Evolutionary conservation across 192 early-diverging fungal species (phyloP), one percentile per base, ranked within the genome.

Genomic region (Spinellus fusiger): DNA sequence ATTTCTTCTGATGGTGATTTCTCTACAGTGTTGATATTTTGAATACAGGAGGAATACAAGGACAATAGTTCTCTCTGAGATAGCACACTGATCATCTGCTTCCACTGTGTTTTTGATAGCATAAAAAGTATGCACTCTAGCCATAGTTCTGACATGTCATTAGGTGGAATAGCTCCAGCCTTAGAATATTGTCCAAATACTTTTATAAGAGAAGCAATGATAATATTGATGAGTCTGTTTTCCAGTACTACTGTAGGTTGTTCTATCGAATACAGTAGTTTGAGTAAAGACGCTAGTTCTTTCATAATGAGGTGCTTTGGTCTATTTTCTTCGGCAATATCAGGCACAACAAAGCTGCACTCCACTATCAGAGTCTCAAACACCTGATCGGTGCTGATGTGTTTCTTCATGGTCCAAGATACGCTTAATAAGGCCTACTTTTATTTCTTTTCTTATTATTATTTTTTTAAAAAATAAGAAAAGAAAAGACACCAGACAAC

Each of bases 1-100:
- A 58, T 56, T 52, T 74, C 69, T 48, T 74, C 73, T 31, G n/a
- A n/a, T n/a, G 68, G 70, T 8, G 56, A 16, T 32, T 5, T 59
- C 1, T 35, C 37, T 40, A 51, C 54, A 15, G 25, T 28, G 13
- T 12, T 55, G 15, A 7, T 9, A 22, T n/a, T 16, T 5, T 26
- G 56, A n/a, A 61, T 38, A 5, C 20, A 5, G 13, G 23, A 49
- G 8, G 47, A 35, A 26, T 51, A 61, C 1, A 61, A n/a, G 8
- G 31, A 10, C 5, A 61, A 28, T 34, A 61, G 40, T 13, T 61
- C 31, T 5, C 26, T 32, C 35, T 20, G 48, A 3, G 37, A 9
- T 61, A 34, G 10, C 23, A 33, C 28, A 25, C 22, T 12, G 7
- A 35, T 15, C 10, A 13, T 50, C 7, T 13, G 4, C 22, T 50